These are phyloP conservation scores for Neurospora sp. DNA, from an alignment of 495 filamentous ascomycete genomes.

Conservation along the genomic window DNA sequence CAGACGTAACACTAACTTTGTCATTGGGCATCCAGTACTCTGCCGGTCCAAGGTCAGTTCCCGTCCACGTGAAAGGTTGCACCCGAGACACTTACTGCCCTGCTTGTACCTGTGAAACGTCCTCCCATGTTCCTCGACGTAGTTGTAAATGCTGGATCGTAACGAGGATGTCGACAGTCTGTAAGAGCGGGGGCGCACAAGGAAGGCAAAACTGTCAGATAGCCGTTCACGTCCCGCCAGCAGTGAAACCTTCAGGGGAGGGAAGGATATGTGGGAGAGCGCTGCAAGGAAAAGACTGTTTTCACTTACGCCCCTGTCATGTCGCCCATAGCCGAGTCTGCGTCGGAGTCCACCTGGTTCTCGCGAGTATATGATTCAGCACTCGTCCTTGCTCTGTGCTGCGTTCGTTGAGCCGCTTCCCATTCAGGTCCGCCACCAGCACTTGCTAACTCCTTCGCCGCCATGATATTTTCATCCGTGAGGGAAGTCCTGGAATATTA, in stretches of 20 bases:
- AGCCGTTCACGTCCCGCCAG: not conserved
- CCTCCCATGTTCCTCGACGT: constrained; percentile 22
- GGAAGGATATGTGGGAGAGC: not conserved
- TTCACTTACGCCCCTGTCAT: not conserved
- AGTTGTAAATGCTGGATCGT: constrained; percentile 10
- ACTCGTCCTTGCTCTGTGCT: not conserved
- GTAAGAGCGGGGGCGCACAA: not conserved
- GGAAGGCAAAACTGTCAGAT: not conserved
- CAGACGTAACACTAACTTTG: constrained; percentile 9
- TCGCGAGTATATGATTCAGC: not conserved
- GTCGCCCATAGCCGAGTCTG: constrained; percentile 6
- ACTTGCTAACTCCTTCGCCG: not conserved
- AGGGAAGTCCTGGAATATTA: not conserved
- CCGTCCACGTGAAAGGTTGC: not conserved
- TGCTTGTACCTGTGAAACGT: constrained; percentile 29
- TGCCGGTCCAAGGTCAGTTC: constrained; percentile 1
- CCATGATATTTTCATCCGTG: not conserved
- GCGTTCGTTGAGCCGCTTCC: not conserved
- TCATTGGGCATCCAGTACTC: constrained; percentile 24
- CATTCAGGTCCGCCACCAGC: not conserved
- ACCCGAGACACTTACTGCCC: constrained; percentile 20
- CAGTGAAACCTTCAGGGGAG: not conserved
- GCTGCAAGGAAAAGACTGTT: not conserved
- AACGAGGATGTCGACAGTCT: constrained; percentile 6
- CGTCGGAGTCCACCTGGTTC: constrained; percentile 4